Evolutionary conservation across 2,329 filamentous ascomycete species (phyloP).

Genomic region (Stenocarpella maydis): DNA sequence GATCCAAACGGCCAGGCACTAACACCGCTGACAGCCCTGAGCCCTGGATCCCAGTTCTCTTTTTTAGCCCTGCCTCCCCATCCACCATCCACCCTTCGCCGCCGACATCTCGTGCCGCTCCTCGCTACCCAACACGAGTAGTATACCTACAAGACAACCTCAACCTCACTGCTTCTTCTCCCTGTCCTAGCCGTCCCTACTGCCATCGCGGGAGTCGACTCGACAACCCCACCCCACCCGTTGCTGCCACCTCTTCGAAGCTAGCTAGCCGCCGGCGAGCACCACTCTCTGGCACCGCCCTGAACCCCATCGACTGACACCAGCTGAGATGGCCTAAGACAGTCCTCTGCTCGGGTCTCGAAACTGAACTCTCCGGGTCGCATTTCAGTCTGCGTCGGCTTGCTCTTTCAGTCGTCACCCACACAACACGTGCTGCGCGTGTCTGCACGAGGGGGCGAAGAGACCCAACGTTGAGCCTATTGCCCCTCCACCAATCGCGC

Average conservation of each 20-base stretch:
- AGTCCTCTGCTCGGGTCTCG: constrained; percentile 14
- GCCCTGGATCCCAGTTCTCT: constrained; percentile 17
- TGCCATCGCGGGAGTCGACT: not conserved
- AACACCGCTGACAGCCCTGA: constrained; percentile 19
- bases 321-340: constrained; percentile 27
- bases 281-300: not conserved
- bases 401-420: not conserved
- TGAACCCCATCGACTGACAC: constrained; percentile 8
- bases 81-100: constrained; percentile 1
- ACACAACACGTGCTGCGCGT: constrained; percentile 22
- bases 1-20: constrained; percentile 25
- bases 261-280: not conserved
- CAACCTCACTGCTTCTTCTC: not conserved
- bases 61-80: constrained; percentile 20
- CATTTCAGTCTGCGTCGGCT: not conserved
- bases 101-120: not conserved
- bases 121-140: not conserved
- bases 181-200: not conserved
- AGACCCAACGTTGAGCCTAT: not conserved
- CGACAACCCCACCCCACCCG: not conserved
- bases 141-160: not conserved
- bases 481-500: constrained; percentile 24
- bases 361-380: not conserved
- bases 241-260: not conserved
- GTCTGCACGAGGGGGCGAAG: constrained; percentile 4